phyloP scores from a whole-genome alignment of 2,329 filamentous ascomycete genomes.

The Leptographium lundbergii region DNA sequence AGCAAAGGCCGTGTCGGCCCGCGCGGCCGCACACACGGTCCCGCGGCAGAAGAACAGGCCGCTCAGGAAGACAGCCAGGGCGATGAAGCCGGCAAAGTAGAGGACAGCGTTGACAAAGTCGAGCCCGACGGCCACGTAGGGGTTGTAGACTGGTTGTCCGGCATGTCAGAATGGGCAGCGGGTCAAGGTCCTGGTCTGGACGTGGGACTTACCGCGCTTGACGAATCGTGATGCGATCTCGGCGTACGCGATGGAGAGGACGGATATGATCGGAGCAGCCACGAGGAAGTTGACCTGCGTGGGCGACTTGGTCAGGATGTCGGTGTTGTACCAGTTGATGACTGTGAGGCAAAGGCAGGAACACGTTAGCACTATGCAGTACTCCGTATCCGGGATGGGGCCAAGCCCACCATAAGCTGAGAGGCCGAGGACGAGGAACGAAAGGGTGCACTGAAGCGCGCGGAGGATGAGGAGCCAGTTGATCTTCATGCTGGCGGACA shows the following conservation, averaged over 20 bases:
- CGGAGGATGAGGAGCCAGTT: slow-evolving; percentile 30
- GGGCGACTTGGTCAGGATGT: slow-evolving; percentile 42
- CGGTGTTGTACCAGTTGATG: slow-evolving; percentile 44
- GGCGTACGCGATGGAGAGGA: slow-evolving; percentile 42
- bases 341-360: slow-evolving; percentile 25
- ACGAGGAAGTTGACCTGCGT: slow-evolving; percentile 45
- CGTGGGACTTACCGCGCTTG: slow-evolving; percentile 23
- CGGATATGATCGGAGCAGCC: slow-evolving; percentile 38
- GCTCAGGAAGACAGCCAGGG: slow-evolving; percentile 43
- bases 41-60: slow-evolving; percentile 44
- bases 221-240: slow-evolving; percentile 34
- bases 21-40: slow-evolving; percentile 41
- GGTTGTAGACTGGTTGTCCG: slow-evolving; percentile 27
- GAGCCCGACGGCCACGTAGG: slow-evolving; percentile 33
- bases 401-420: slow-evolving; percentile 32
- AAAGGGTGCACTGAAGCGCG: slow-evolving; percentile 31
- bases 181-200: too few species aligned
- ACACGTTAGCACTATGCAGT: neutral
- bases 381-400: neutral
- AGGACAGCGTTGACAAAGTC: slow-evolving; percentile 41
- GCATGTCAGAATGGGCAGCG: too few species aligned
- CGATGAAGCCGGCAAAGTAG: slow-evolving; percentile 48
- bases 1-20: slow-evolving; percentile 40
- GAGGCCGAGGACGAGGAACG: slow-evolving; percentile 32
- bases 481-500: slow-evolving; percentile 17